Base-by-base conservation (phyloP, 768 basidiomycete species). In the Termitomyces sp. region DNA sequence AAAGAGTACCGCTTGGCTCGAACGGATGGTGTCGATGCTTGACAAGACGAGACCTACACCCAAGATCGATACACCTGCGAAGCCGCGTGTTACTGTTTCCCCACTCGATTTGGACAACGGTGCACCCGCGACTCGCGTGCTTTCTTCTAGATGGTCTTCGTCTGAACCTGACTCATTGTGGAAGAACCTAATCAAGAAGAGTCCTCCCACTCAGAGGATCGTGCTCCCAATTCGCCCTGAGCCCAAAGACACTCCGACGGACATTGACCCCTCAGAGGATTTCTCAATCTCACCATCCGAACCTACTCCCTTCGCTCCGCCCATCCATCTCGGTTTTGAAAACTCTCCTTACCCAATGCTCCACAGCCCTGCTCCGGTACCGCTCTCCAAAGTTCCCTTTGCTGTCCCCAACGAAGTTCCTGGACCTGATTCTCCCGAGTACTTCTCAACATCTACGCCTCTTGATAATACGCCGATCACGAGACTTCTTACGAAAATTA, bases 21-120 rank as follows among this genome's bases (percentile, higher is more conserved):
- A 59, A 32, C 64, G 66, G 1, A 52, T 74, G 39, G 62, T 66
- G 1, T 58, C 58, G 38, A 60, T 62, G 33, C 41, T 66, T 33
- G 57, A 65, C 22, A 67, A 62, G 63, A 62, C 63, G 16, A 53
- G 56, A 20, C 22, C 20, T 4, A 12, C 23, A 16, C 42, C 61
- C n/a, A 55, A 50, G 1, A 40, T 57, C 1, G 43, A 40, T 10
- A 48, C 63, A 44, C 68, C 66, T 2, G 75, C 75, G 10, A 63
- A 65, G 29, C 64, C 83, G 60, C 70, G 72, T 11, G 75, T 85
- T 54, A 75, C 74, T 3, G 69, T 77, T 66, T 73, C 33, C 58
- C 73, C 18, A 40, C 50, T 29, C 25, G 50, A 50, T 6, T 50
- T 36, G 32, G 75, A 73, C 29, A 31, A 42, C 6, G 50, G 36